Evolutionary conservation across 2,329 filamentous ascomycete genomes (phyloP), one percentile per base, ranked within the genome.

Genomic region (Epichloe uncinata): DNA sequence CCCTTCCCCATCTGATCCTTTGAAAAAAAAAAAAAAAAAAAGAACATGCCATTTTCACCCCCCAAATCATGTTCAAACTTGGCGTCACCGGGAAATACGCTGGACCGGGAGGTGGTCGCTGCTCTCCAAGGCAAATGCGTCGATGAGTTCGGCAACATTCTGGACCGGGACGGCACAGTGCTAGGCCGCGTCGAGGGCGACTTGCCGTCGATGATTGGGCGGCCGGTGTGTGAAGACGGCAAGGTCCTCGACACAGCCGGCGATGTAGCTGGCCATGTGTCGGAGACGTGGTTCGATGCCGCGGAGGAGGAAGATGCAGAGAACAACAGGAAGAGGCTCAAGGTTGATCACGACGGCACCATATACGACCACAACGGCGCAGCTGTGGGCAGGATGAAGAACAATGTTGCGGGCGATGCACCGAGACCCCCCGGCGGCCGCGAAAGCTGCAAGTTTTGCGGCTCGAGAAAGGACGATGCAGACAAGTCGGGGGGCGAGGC

Each of bases 251-350:
- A 91, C 54, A 78, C 82, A 52, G 85, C 91, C 54, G 87, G 86
- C 26, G 84, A 91, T 52, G 81, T 91, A 26, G 75, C 82, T 52
- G 87, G 91, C 69, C 82, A 82, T 63, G 88, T 87, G 58, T 77
- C 75, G 20, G 80, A 81, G 54, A 65, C 68, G 2, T 64, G 35
- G 26, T 5, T 34, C 30, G 16, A 34, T 37, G 5, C 26, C 26
- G 4, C 5, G 8, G 26, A 22, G n/a, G 13, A 37, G 0, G 36
- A 37, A 15, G 36, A 37, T 8, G 12, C 13, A 8, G 26, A 42
- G 20, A n/a, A 9, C 46, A 74, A 77, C 5, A 72, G 75, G 56
- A 67, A 77, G 38, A 66, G 73, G 52, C 69, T 75, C 36, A 71
- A 69, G 51, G 74, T 81, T 53, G 80, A 81, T 63, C 69, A 69